Evolutionary conservation across 2,329 filamentous ascomycete genomes (phyloP).

Genomic region (Claviceps humidiphila): DNA sequence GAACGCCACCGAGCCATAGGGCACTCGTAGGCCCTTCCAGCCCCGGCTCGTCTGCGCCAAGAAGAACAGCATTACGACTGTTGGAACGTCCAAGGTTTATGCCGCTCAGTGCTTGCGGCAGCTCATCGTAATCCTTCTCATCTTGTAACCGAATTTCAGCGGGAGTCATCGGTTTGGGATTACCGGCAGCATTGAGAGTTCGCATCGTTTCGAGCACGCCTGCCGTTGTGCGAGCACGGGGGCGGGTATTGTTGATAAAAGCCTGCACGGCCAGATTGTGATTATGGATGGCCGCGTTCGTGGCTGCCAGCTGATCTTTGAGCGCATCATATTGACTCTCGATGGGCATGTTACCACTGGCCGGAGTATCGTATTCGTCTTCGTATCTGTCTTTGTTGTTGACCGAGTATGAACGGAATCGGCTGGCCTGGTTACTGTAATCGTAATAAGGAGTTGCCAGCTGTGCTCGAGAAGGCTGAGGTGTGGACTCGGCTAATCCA

Average conservation of each 20-base stretch:
- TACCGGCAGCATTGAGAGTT: slow-evolving; percentile 50
- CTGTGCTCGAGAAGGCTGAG: slow-evolving; percentile 64
- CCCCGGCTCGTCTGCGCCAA: slow-evolving; percentile 63
- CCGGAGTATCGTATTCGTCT: slow-evolving; percentile 52
- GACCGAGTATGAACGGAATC: slow-evolving; percentile 94
- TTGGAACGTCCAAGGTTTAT: slow-evolving; percentile 59
- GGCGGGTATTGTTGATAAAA: slow-evolving; percentile 75
- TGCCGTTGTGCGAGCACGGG: slow-evolving; percentile 70
- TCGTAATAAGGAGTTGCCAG: slow-evolving; percentile 64
- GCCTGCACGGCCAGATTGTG: slow-evolving; percentile 91
- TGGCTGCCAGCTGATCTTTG: slow-evolving; percentile 50
- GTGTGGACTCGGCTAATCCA: slow-evolving; percentile 85
- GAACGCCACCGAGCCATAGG: slow-evolving; percentile 94
- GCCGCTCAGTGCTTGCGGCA: slow-evolving; percentile 69
- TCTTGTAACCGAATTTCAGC: slow-evolving; percentile 64
- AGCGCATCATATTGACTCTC: slow-evolving; percentile 48
- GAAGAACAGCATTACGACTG: slow-evolving; percentile 51
- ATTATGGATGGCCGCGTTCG: slow-evolving; percentile 63
- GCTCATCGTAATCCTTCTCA: slow-evolving; percentile 64
- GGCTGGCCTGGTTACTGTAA: slow-evolving; percentile 65
- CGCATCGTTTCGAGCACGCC: slow-evolving; percentile 75
- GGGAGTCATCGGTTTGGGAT: slow-evolving; percentile 64
- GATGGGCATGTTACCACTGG: slow-evolving; percentile 24
- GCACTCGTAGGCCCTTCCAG: slow-evolving; percentile 85
- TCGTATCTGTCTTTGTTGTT: slow-evolving; percentile 98